Evolutionary conservation across 176 grass and related monocot genomes (phyloP).

Genomic region (Bonia amplexicaulis): DNA sequence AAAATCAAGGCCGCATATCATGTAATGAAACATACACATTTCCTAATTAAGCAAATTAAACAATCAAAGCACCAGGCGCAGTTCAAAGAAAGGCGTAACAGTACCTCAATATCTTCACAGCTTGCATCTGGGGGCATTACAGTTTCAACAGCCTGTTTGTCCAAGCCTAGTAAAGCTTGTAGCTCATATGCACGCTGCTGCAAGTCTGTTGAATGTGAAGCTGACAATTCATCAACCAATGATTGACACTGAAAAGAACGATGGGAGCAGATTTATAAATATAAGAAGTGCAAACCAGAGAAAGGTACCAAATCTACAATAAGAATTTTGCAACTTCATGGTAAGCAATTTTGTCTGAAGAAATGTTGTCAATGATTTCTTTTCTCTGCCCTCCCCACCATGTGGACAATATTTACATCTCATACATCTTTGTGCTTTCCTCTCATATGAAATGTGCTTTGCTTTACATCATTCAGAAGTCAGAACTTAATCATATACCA

Average conservation of each 20-base stretch:
- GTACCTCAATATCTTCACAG: conserved; percentile 99
- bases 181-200: conserved; percentile 94
- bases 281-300: not conserved
- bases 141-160: conserved; percentile 66
- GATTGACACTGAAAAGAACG: conserved; percentile 66
- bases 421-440: not conserved
- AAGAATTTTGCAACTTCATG: not conserved
- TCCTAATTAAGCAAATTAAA: conserved; percentile 4
- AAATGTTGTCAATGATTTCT: not conserved
- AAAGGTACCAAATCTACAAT: conserved; percentile 15
- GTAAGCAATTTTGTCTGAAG: not conserved
- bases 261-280: not conserved
- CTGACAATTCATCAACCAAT: conserved; percentile 84
- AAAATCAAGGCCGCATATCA: not conserved
- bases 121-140: conserved; percentile 91
- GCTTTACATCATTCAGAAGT: not conserved
- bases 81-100: not conserved
- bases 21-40: conserved; percentile 1
- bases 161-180: conserved; percentile 81
- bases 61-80: not conserved
- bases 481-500: not conserved
- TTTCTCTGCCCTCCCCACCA: not conserved
- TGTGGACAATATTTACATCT: not conserved
- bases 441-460: not conserved
- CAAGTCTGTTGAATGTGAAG: conserved; percentile 97